These are phyloP conservation scores for Macrophomina phaseolina DNA, from an alignment of 2,329 filamentous ascomycete genomes.

Conservation along the genomic window DNA sequence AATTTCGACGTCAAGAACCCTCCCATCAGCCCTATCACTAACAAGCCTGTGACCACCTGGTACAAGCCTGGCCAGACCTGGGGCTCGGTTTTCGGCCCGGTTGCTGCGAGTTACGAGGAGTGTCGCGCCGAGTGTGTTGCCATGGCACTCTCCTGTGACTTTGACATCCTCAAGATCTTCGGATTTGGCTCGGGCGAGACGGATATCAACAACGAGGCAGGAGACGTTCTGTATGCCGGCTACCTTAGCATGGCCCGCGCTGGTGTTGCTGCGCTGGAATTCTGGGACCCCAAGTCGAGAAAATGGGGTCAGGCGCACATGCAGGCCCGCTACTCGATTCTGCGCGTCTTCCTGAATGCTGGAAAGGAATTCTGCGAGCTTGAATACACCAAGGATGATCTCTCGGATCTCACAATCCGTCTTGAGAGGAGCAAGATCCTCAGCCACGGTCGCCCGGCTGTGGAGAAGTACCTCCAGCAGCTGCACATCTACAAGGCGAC, in stretches of 20 bases:
- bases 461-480: constrained; percentile 87
- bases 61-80: constrained; percentile 97
- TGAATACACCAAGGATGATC: constrained; percentile 72
- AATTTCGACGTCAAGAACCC: constrained; percentile 88
- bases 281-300: constrained; percentile 88
- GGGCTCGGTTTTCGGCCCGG: constrained; percentile 87
- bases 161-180: constrained; percentile 86
- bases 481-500: constrained; percentile 92
- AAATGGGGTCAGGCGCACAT: constrained; percentile 96
- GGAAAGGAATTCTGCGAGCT: constrained; percentile 87
- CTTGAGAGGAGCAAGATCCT: constrained; percentile 88
- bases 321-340: constrained; percentile 87
- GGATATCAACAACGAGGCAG: constrained; percentile 77
- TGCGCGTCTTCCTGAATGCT: constrained; percentile 82
- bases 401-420: constrained; percentile 81
- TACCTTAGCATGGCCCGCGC: constrained; percentile 95
- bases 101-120: constrained; percentile 90
- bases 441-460: constrained; percentile 78
- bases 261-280: constrained; percentile 86
- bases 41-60: constrained; percentile 80
- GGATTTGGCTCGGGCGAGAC: constrained; percentile 80
- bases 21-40: constrained; percentile 78
- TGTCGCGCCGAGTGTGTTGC: constrained; percentile 93
- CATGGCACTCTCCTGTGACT: constrained; percentile 89
- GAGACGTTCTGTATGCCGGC: constrained; percentile 83